These are phyloP conservation scores for Malbranchea cinnamomea DNA, from an alignment of 2,329 filamentous ascomycete species.

Conservation along the genomic window DNA sequence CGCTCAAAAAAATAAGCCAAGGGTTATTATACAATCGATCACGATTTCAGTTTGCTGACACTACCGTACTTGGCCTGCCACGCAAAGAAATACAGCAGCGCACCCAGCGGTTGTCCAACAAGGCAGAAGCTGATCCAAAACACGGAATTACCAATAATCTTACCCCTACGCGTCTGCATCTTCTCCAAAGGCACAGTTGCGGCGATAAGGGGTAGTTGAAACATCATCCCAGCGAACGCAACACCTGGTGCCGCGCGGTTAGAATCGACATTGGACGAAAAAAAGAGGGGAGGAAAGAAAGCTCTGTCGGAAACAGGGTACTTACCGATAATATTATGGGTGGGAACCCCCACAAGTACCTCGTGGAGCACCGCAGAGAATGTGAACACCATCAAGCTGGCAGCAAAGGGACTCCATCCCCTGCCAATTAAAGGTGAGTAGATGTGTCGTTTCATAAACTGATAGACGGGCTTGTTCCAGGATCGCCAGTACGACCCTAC, in stretches of 20 bases:
- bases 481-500: constrained; percentile 83
- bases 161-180: constrained; percentile 59
- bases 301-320: constrained; percentile 1
- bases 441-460: constrained; percentile 90
- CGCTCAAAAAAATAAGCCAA: constrained; percentile 4
- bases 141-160: constrained; percentile 75
- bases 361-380: constrained; percentile 85
- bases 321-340: constrained; percentile 78
- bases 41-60: constrained; percentile 35
- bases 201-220: constrained; percentile 77
- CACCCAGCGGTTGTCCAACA: constrained; percentile 84
- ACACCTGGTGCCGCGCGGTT: constrained; percentile 44
- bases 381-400: constrained; percentile 71
- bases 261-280: neutral
- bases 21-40: constrained; percentile 4
- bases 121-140: constrained; percentile 97
- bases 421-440: constrained; percentile 77
- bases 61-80: constrained; percentile 97
- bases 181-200: constrained; percentile 68
- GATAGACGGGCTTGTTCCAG: constrained; percentile 96
- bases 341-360: constrained; percentile 81
- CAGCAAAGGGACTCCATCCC: constrained; percentile 55
- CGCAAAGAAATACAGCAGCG: constrained; percentile 88
- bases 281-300: neutral
- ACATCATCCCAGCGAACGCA: constrained; percentile 85